Conservation (phyloP, 345 rosid genomes). For the Brassica carinata region DNA sequence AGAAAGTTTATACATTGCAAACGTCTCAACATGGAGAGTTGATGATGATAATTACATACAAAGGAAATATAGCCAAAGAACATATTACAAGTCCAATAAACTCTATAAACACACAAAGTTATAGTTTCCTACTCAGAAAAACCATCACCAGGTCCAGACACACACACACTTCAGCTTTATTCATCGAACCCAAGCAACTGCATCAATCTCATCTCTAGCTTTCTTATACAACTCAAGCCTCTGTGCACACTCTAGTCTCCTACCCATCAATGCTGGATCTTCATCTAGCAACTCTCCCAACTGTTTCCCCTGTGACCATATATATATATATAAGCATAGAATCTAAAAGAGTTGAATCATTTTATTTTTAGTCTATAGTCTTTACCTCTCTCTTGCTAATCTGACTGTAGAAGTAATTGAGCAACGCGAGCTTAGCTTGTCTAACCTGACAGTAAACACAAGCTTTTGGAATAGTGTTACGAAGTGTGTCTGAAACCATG, state of each 20-base stretch:
- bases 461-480: slow-evolving; percentile 71
- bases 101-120: not conserved
- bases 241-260: slow-evolving; percentile 61
- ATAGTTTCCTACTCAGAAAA: not conserved
- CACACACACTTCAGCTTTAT: not conserved
- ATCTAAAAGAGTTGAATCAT: no score
- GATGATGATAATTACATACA: no score
- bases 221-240: slow-evolving; percentile 73
- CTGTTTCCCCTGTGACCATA: slow-evolving; percentile 49
- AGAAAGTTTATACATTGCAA: no score
- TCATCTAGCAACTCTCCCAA: slow-evolving; percentile 62
- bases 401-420: slow-evolving; percentile 71
- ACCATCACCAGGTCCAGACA: not conserved
- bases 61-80: no score
- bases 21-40: no score
- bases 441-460: no score
- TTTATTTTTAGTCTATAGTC: no score
- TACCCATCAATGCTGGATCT: slow-evolving; percentile 73
- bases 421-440: no score
- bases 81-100: no score
- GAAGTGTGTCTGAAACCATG: no score
- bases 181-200: slow-evolving; percentile 50
- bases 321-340: no score
- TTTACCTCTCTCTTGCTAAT: slow-evolving; percentile 74
- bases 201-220: slow-evolving; percentile 73